These are phyloP conservation scores for Actinomucor elegans DNA, from an alignment of 371 early-diverging fungal genomes.

Conservation along the genomic window DNA sequence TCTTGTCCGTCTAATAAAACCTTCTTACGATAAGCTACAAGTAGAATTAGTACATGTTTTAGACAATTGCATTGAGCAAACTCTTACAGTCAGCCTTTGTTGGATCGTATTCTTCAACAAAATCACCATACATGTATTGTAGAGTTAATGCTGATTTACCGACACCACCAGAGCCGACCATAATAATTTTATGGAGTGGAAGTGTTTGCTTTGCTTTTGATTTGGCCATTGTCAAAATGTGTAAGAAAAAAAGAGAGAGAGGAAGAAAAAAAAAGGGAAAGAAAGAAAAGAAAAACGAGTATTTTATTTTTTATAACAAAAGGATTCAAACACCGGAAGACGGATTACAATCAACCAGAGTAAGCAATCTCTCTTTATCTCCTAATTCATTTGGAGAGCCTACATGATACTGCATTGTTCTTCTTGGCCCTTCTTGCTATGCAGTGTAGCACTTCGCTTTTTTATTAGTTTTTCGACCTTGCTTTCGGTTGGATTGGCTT, in stretches of 20 bases:
- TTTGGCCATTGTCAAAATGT: constrained; percentile 15
- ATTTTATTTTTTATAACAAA: neutral
- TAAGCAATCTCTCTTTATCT: neutral
- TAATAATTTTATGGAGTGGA: constrained; percentile 87
- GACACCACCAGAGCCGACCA: constrained; percentile 94
- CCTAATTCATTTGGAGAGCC: neutral
- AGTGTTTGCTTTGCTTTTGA: constrained; percentile 60
- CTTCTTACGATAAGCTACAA: constrained; percentile 69
- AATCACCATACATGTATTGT: constrained; percentile 93
- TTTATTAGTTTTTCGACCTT: neutral
- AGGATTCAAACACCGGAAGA: constrained; percentile 1
- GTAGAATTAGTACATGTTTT: too few relatives aligned
- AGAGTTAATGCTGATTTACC: constrained; percentile 93
- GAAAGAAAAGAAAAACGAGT: neutral
- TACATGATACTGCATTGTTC: constrained; percentile 11
- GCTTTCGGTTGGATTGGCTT: neutral
- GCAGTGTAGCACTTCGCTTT: neutral
- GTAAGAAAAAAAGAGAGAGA: constrained; percentile 1
- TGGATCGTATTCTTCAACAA: constrained; percentile 94
- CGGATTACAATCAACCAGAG: neutral
- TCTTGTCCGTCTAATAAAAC: constrained; percentile 68
- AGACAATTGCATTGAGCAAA: too few relatives aligned
- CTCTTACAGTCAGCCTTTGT: constrained; percentile 87
- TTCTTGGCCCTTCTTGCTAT: constrained; percentile 4
- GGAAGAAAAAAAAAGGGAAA: constrained; percentile 1